These are phyloP conservation scores for Scedosporium dehoogii DNA, from an alignment of 2,329 filamentous ascomycete genomes.

Conservation along the genomic window DNA sequence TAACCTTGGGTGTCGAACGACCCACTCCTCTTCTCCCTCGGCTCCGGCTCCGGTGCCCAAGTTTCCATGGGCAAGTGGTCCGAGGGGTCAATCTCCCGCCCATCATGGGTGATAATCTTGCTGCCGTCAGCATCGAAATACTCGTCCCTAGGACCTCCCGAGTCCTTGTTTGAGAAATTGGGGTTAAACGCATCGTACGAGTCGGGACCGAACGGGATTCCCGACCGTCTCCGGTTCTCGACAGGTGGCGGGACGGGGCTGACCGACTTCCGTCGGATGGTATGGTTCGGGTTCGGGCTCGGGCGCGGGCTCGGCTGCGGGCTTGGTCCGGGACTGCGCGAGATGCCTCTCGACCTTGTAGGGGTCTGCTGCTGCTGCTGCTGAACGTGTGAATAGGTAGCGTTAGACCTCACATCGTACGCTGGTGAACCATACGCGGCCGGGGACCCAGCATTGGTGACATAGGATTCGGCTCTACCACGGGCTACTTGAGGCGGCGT, in stretches of 20 bases:
- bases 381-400: slow-evolving; percentile 26
- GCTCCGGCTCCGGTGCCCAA: slow-evolving; percentile 69
- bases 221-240: slow-evolving; percentile 43
- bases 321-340: slow-evolving; percentile 23
- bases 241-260: slow-evolving; percentile 53
- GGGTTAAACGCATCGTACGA: slow-evolving; percentile 67
- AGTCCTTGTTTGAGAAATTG: slow-evolving; percentile 26
- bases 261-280: slow-evolving; percentile 61
- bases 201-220: slow-evolving; percentile 64
- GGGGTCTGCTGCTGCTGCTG: not conserved
- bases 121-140: slow-evolving; percentile 37
- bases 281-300: slow-evolving; percentile 35
- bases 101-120: slow-evolving; percentile 68
- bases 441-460: not conserved
- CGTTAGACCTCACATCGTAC: slow-evolving; percentile 31
- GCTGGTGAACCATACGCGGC: slow-evolving; percentile 23
- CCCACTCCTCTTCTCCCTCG: slow-evolving; percentile 21
- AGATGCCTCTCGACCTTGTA: slow-evolving; percentile 18
- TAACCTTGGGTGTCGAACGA: slow-evolving; percentile 26
- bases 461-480: not conserved
- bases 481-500: slow-evolving; percentile 28
- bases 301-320: slow-evolving; percentile 21
- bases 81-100: slow-evolving; percentile 68
- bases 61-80: slow-evolving; percentile 69
- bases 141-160: slow-evolving; percentile 23